These are phyloP conservation scores for Elaeis guineensis DNA, from an alignment of 176 grass and related monocot species.

Conservation along the genomic window DNA sequence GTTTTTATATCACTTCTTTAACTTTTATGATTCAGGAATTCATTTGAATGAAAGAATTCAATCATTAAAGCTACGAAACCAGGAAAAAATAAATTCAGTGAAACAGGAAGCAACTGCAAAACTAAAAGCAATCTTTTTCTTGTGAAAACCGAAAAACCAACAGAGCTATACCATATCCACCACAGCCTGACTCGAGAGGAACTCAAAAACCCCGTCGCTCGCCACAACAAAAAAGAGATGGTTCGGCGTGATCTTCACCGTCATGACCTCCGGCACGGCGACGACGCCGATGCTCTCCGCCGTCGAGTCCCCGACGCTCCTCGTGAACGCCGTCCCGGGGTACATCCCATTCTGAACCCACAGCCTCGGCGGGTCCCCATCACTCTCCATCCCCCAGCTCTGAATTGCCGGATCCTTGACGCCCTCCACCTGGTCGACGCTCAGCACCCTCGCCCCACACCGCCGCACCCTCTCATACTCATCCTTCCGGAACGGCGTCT, in stretches of 20 bases:
- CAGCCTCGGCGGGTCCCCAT: conserved; percentile 87
- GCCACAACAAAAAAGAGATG: conserved; percentile 84
- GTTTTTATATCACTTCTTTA: too few relatives aligned
- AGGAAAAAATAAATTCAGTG: too few relatives aligned
- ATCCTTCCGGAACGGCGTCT: conserved; percentile 90
- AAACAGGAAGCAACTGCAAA: too few relatives aligned
- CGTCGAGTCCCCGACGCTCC: conserved; percentile 73
- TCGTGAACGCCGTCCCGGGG: conserved; percentile 87
- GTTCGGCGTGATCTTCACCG: conserved; percentile 49
- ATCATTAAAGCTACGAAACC: too few relatives aligned
- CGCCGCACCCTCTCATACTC: conserved; percentile 75
- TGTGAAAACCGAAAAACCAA: too few relatives aligned
- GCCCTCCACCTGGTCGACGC: conserved; percentile 73
- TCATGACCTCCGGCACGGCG: conserved; percentile 71
- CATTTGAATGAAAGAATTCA: too few relatives aligned
- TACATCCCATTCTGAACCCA: conserved; percentile 85
- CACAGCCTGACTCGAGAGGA: conserved; percentile 85
- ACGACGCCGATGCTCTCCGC: conserved; percentile 76
- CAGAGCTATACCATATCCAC: conserved; percentile 61
- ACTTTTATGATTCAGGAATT: too few relatives aligned
- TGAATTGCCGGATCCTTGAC: conserved; percentile 29
- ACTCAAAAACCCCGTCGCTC: conserved; percentile 91
- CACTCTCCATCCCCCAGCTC: conserved; percentile 42
- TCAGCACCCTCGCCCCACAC: conserved; percentile 78
- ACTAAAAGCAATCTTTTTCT: too few relatives aligned